These are phyloP conservation scores for Entomortierella parvispora DNA, from an alignment of 192 early-diverging fungal species.

Conservation along the genomic window DNA sequence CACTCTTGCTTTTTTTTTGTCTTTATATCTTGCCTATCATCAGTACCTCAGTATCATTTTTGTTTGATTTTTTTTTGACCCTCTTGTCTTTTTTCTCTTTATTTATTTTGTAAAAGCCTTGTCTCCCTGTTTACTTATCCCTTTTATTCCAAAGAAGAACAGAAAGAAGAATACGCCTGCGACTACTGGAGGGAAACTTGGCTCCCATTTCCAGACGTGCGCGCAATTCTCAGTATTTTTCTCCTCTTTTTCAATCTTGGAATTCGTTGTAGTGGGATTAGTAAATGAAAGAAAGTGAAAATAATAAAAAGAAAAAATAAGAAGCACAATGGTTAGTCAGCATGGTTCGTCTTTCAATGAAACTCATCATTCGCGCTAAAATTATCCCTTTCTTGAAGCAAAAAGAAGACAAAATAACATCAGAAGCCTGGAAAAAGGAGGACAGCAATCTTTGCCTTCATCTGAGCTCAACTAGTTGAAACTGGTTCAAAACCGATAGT, in stretches of 20 bases:
- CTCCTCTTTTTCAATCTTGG: no score
- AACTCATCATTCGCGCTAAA: no score
- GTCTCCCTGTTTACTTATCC: slow-evolving; percentile 50
- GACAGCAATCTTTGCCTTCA: no score
- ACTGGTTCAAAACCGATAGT: no score
- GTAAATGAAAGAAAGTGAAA: background rate
- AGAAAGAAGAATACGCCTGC: slow-evolving; percentile 23
- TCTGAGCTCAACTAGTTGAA: no score
- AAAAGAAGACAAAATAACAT: no score
- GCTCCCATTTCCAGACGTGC: slow-evolving; percentile 31
- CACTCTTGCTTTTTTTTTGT: slow-evolving; percentile 14
- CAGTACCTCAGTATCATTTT: background rate
- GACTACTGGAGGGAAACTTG: slow-evolving; percentile 43
- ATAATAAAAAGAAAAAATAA: background rate
- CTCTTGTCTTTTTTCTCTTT: slow-evolving; percentile 18
- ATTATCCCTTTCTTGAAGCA: no score
- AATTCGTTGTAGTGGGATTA: no score
- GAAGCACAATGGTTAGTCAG: background rate
- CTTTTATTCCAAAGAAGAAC: slow-evolving; percentile 6
- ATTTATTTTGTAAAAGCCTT: slow-evolving; percentile 46
- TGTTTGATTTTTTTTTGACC: slow-evolving; percentile 3
- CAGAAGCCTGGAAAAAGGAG: no score
- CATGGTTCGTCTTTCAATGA: no score
- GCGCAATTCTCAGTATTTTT: slow-evolving; percentile 15
- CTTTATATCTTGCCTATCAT: slow-evolving; percentile 3